A percentile compares a stretch with the other conserved stretches of the same genome.
phyloP scores from a whole-genome alignment of 768 basidiomycete species.

The Suillus alpinus region DNA sequence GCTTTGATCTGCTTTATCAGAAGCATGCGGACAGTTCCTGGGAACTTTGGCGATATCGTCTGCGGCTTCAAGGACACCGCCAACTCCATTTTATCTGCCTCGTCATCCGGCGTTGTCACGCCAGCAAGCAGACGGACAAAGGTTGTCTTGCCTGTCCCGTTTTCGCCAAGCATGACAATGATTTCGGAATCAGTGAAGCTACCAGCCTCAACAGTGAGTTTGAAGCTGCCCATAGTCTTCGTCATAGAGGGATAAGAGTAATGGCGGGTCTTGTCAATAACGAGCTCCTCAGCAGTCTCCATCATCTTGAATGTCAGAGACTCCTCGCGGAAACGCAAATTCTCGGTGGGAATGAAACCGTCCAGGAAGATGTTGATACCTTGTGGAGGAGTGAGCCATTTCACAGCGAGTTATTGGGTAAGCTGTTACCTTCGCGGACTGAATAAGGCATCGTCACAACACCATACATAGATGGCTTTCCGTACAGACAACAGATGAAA shows the following conservation, averaged over 20 bases:
- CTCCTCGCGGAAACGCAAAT: conserved; percentile 95
- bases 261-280: conserved; percentile 82
- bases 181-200: conserved; percentile 99
- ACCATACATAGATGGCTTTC: conserved; percentile 95
- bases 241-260: conserved; percentile 95
- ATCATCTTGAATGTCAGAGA: conserved; percentile 96
- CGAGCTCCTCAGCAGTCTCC: conserved; percentile 89
- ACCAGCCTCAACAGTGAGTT: conserved; percentile 87
- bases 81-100: conserved; percentile 77
- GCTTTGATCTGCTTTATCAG: conserved; percentile 92
- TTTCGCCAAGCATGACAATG: conserved; percentile 98
- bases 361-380: conserved; percentile 99
- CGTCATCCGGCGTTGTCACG: conserved; percentile 76
- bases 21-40: conserved; percentile 93
- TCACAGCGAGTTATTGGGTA: neutral
- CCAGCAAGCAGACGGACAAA: conserved; percentile 95
- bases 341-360: conserved; percentile 98
- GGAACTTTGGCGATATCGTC: conserved; percentile 97
- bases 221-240: conserved; percentile 94
- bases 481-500: conserved; percentile 96
- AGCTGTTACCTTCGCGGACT: conserved; percentile 82
- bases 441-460: conserved; percentile 99
- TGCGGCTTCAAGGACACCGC: conserved; percentile 97
- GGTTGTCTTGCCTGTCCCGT: conserved; percentile 98
- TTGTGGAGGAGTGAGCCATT: conserved; percentile 26